These are phyloP conservation scores for Tricholomella constricta DNA, from an alignment of 768 basidiomycete species.

Conservation along the genomic window DNA sequence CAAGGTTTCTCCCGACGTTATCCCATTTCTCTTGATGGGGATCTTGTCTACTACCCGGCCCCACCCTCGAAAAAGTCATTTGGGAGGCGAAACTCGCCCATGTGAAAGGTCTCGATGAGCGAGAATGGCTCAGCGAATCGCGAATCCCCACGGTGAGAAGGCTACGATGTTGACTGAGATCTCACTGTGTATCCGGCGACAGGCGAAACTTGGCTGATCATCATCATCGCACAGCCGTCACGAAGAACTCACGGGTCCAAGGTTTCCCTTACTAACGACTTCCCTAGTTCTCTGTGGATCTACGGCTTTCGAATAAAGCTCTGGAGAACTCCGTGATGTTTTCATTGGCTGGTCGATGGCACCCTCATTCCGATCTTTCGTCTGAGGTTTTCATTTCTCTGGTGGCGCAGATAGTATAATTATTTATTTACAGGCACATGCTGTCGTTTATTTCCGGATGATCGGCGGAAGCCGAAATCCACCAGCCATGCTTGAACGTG, in stretches of 20 bases:
- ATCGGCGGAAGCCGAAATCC: slow-evolving; percentile 2
- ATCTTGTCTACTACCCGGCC: not conserved
- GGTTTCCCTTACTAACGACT: not conserved
- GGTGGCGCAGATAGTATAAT: slow-evolving; percentile 11
- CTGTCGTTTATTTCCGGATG: not conserved
- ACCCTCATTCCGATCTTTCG: not conserved
- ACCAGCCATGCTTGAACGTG: not conserved
- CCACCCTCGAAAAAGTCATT: not conserved
- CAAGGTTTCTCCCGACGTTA: slow-evolving; percentile 4
- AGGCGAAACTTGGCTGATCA: not conserved
- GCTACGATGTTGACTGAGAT: not conserved
- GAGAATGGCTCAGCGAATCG: not conserved
- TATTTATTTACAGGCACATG: not conserved
- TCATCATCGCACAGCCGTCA: not conserved
- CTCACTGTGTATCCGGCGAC: not conserved
- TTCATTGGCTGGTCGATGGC: not conserved
- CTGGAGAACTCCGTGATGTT: not conserved
- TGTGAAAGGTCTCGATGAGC: not conserved
- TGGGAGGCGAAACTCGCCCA: not conserved
- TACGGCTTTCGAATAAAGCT: not conserved
- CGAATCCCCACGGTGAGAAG: too few relatives aligned
- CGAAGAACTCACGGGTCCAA: not conserved
- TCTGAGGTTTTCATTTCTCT: not conserved
- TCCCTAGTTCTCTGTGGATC: not conserved
- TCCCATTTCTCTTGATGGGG: not conserved